Percentiles rank a stretch among this genome's conserved stretches.
Evolutionary conservation across 768 basidiomycete species (phyloP).

Genomic region (Boletus pseudo-olivaceus): DNA sequence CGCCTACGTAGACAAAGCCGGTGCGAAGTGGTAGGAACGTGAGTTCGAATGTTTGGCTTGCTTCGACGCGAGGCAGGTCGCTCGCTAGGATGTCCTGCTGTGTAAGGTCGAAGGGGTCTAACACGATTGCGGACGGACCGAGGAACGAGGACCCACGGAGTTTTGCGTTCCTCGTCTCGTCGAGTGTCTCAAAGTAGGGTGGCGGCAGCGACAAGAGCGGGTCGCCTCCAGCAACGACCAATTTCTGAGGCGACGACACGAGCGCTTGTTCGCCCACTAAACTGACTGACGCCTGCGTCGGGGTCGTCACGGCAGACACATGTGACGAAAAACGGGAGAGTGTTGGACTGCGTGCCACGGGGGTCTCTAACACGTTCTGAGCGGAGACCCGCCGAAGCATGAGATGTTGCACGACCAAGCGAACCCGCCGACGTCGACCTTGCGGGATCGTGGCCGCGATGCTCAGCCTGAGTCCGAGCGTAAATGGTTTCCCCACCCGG

Average conservation of each 20-base stretch:
- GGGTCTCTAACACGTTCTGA: constrained; percentile 8
- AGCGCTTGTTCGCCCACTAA: neutral
- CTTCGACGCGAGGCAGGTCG: constrained; percentile 32
- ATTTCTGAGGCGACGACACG: constrained; percentile 12
- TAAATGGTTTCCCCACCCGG: constrained; percentile 56
- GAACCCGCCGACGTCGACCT: constrained; percentile 35
- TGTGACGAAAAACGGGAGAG: constrained; percentile 8
- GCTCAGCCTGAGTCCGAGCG: constrained; percentile 50
- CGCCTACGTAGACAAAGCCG: constrained; percentile 66
- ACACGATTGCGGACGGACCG: constrained; percentile 49
- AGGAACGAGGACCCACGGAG: constrained; percentile 40
- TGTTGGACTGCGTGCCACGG: neutral
- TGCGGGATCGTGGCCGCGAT: constrained; percentile 44
- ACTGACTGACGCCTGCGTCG: constrained; percentile 2
- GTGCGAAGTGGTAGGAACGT: constrained; percentile 53
- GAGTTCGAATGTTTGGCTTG: constrained; percentile 58
- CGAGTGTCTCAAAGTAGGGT: constrained; percentile 42
- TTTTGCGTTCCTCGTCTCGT: constrained; percentile 33
- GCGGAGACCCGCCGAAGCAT: constrained; percentile 36
- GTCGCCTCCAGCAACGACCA: constrained; percentile 4
- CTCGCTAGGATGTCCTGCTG: constrained; percentile 2
- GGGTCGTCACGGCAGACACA: constrained; percentile 2
- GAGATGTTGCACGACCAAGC: constrained; percentile 68
- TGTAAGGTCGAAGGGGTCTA: constrained; percentile 42
- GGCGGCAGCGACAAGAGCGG: constrained; percentile 36